Evolutionary conservation across 2,329 filamentous ascomycete species (phyloP).

Genomic region (Metarhizium humberi): DNA sequence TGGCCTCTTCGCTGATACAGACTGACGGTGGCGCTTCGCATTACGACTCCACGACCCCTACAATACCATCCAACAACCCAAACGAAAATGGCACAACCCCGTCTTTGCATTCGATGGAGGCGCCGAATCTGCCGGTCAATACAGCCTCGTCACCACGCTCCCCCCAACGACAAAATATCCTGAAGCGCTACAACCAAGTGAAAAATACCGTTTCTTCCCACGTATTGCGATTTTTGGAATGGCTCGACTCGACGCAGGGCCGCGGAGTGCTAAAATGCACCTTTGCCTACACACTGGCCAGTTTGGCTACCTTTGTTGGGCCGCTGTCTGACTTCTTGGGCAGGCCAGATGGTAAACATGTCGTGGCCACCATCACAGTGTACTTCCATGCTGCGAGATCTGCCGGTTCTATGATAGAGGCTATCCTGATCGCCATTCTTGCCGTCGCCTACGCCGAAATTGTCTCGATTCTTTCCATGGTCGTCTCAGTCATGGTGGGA

Average conservation of each 20-base stretch:
- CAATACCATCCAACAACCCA: neutral
- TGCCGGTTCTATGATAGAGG: slow-evolving; percentile 77
- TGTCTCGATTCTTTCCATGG: slow-evolving; percentile 74
- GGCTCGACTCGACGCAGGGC: slow-evolving; percentile 59
- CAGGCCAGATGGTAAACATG: slow-evolving; percentile 76
- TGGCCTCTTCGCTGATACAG: neutral
- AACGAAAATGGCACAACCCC: neutral
- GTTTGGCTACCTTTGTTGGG: slow-evolving; percentile 69
- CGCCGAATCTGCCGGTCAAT: neutral
- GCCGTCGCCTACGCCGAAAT: slow-evolving; percentile 61
- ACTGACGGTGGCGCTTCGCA: neutral
- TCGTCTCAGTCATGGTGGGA: slow-evolving; percentile 65
- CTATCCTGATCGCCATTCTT: slow-evolving; percentile 60
- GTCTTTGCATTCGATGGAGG: neutral
- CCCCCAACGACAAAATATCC: neutral
- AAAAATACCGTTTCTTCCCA: neutral
- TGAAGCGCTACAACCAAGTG: neutral
- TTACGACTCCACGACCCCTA: neutral
- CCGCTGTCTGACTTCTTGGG: slow-evolving; percentile 65
- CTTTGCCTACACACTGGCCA: slow-evolving; percentile 73
- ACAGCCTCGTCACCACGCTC: neutral
- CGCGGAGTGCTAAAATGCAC: slow-evolving; percentile 78
- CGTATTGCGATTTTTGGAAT: slow-evolving; percentile 21
- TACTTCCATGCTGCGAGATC: slow-evolving; percentile 84
- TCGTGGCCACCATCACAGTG: slow-evolving; percentile 81